Conservation (phyloP, 352 stramenopile species). For the Phytophthora megakarya region DNA sequence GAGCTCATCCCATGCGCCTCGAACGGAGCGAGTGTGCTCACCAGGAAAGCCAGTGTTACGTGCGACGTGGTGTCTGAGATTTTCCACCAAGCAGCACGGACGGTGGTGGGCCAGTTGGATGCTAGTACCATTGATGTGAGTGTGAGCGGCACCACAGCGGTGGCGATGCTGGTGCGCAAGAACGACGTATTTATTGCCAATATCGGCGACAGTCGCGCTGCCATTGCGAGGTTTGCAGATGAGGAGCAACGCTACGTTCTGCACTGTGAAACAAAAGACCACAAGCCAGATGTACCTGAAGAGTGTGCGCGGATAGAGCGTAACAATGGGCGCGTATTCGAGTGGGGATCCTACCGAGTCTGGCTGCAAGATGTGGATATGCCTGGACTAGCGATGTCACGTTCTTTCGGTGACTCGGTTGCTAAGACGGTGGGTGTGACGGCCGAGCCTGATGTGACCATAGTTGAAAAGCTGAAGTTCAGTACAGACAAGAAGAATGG, state of each 20-base stretch:
- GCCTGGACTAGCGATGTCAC: conserved; percentile 85
- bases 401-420: conserved; percentile 79
- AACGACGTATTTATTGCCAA: conserved; percentile 74
- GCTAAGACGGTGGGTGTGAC: conserved; percentile 83
- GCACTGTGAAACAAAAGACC: conserved; percentile 72
- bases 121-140: conserved; percentile 69
- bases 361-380: conserved; percentile 88
- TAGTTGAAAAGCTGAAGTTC: conserved; percentile 46
- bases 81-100: conserved; percentile 55
- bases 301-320: conserved; percentile 73
- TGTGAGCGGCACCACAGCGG: conserved; percentile 78
- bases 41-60: conserved; percentile 32
- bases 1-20: conserved; percentile 29
- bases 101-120: conserved; percentile 47
- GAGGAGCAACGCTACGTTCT: conserved; percentile 47
- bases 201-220: conserved; percentile 71
- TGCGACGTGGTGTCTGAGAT: conserved; percentile 50
- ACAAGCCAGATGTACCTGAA: conserved; percentile 77
- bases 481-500: conserved; percentile 18
- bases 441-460: conserved; percentile 63
- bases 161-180: conserved; percentile 63
- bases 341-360: conserved; percentile 77
- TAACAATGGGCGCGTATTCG: conserved; percentile 80
- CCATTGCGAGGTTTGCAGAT: conserved; percentile 53
- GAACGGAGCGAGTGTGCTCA: background rate